Base-by-base conservation (phyloP, 495 filamentous ascomycete species). In the Lasiosphaeria ovina region DNA sequence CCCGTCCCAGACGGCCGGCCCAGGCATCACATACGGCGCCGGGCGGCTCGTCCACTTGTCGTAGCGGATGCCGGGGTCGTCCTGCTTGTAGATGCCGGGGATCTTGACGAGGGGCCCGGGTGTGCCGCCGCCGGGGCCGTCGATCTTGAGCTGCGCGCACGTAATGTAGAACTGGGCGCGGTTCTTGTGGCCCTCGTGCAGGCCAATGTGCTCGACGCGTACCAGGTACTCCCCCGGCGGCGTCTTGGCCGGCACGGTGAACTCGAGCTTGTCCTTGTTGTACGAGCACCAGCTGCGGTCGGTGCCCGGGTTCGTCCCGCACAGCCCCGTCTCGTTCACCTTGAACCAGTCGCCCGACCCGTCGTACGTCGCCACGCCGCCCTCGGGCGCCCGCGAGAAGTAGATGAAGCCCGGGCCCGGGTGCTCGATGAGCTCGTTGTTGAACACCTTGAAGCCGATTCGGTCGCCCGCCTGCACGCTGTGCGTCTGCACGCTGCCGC, bases 181-280 rank as follows among this genome's bases (percentile, higher is more conserved):
- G 16, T 70, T 70, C 56, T 59, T 57, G 64, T 69, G 68, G 48
- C 67, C 68, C 65, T 75, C 73, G 64, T 83, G 81, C 58, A 83
- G 69, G n/a, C 75, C 83, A 56, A 85, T 80, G 58, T 83, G 81
- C 64, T 85, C 82, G 40, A 77, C 72, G 9, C 83, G 76, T 56
- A 85, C 68, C 45, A 86, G 77, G 64, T 85, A 86, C 62, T 85
- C 78, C 51, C 83, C 83, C 6, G 69, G 69, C 14, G 79, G 77
- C 8, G 76, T 73, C 55, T 68, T 70, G 45, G 57, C 67, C 3
- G 83, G 82, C 60, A 85, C 77, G 44, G 73, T 75, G 67, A 82
- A 83, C 55, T 77, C 74, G 55, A 82, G 69, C 10, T 62, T 62
- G 61, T 74, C 65, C 57, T 76, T 76, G 57, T 68, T 59, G 62